Evolutionary conservation across 179 eudicot species (phyloP).

Genomic region (Patellifolia procumbens): DNA sequence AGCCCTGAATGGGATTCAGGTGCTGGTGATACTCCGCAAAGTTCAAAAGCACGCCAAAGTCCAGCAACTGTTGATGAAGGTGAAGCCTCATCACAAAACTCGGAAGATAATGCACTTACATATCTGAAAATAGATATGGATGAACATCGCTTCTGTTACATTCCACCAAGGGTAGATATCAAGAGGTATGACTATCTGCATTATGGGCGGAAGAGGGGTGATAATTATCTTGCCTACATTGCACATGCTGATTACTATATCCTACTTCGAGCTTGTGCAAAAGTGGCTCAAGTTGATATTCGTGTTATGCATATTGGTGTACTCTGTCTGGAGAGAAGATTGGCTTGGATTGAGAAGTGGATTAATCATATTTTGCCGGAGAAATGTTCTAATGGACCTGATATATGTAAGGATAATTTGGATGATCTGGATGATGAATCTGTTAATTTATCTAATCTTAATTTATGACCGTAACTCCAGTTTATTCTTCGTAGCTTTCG

Average conservation of each 20-base stretch:
- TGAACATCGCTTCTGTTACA: constrained; percentile 63
- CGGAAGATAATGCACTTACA: constrained; percentile 42
- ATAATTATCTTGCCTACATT: constrained; percentile 50
- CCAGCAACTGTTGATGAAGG: neutral
- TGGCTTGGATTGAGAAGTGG: constrained; percentile 70
- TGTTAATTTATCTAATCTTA: constrained; percentile 28
- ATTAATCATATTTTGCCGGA: constrained; percentile 44
- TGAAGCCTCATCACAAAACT: constrained; percentile 17
- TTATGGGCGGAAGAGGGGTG: constrained; percentile 57
- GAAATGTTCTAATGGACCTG: constrained; percentile 21
- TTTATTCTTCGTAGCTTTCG: no score
- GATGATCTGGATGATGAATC: constrained; percentile 24
- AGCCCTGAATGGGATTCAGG: constrained; percentile 6
- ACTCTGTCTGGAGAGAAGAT: constrained; percentile 62
- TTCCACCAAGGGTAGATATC: constrained; percentile 65
- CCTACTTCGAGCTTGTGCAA: constrained; percentile 75
- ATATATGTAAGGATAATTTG: constrained; percentile 8
- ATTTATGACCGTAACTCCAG: constrained; percentile 14
- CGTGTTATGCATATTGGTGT: constrained; percentile 61
- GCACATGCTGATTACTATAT: constrained; percentile 88
- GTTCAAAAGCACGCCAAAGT: constrained; percentile 3
- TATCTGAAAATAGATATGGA: constrained; percentile 69
- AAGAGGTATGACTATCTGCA: constrained; percentile 57
- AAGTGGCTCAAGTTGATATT: constrained; percentile 61
- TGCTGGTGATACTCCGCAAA: constrained; percentile 6